phyloP scores from a whole-genome alignment of 306 rosid genomes.

The Fragaria ananassa region DNA sequence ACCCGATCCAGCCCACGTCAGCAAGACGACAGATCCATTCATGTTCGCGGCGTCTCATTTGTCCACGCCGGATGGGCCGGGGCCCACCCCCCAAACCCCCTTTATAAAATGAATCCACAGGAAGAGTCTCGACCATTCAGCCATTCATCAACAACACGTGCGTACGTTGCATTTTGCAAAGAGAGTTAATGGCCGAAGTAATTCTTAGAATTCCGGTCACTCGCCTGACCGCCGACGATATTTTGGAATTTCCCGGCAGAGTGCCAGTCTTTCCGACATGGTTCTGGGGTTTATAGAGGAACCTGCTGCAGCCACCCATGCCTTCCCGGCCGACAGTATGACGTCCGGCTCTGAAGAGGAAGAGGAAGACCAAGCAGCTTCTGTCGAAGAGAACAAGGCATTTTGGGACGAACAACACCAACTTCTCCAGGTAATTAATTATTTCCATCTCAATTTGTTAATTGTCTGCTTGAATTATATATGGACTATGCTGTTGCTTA shows the following conservation, averaged over 20 bases:
- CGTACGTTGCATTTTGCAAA: too few relatives aligned
- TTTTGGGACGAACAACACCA: slow-evolving; percentile 68
- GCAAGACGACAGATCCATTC: too few relatives aligned
- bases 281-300: slow-evolving; percentile 58
- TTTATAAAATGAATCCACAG: too few relatives aligned
- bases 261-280: slow-evolving; percentile 42
- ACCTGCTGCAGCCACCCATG: slow-evolving; percentile 4
- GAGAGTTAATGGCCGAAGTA: slow-evolving; percentile 11
- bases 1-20: too few relatives aligned
- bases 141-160: too few relatives aligned
- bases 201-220: not conserved
- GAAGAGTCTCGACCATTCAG: too few relatives aligned
- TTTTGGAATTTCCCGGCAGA: slow-evolving; percentile 4
- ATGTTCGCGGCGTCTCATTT: too few relatives aligned
- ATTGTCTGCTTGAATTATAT: not conserved
- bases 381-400: slow-evolving; percentile 33
- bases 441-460: not conserved
- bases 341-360: slow-evolving; percentile 38
- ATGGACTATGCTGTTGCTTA: not conserved
- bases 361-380: not conserved
- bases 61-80: too few relatives aligned
- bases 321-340: slow-evolving; percentile 21
- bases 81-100: too few relatives aligned
- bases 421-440: slow-evolving; percentile 48
- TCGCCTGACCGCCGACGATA: slow-evolving; percentile 31